Conservation (phyloP, 2,329 filamentous ascomycete species). For the Talaromyces sp. region DNA sequence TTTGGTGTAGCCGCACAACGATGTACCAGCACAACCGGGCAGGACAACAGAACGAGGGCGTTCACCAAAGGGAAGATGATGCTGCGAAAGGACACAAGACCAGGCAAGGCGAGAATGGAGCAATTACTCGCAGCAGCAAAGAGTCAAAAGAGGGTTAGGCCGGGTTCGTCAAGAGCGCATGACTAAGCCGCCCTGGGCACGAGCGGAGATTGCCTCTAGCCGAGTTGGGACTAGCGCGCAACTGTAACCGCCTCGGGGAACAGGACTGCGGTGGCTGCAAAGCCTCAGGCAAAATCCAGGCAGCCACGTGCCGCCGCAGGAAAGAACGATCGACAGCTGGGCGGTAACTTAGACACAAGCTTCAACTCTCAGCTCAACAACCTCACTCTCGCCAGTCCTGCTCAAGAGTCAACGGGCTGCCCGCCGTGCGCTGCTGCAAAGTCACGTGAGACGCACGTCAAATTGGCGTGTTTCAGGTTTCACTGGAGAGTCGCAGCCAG, state of each 20-base stretch:
- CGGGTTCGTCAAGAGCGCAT: not conserved
- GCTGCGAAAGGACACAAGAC: not conserved
- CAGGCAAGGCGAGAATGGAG: not conserved
- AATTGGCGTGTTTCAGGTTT: slow-evolving; percentile 10
- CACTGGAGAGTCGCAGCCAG: not conserved
- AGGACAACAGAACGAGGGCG: not conserved
- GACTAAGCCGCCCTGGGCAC: not conserved
- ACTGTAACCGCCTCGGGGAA: not conserved
- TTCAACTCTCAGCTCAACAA: too few species aligned
- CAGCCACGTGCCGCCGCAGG: not conserved
- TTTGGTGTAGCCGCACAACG: not conserved
- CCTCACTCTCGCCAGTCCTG: too few species aligned
- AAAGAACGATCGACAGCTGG: not conserved
- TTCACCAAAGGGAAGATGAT: not conserved
- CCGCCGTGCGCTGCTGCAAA: not conserved
- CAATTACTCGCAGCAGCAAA: not conserved
- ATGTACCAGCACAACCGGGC: not conserved
- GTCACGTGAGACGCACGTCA: slow-evolving; percentile 7
- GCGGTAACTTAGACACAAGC: not conserved
- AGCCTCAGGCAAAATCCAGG: not conserved
- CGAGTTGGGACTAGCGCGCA: not conserved
- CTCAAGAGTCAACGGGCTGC: too few species aligned
- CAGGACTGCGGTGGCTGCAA: not conserved
- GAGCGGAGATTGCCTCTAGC: not conserved
- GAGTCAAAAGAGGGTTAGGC: slow-evolving; percentile 15